These are phyloP conservation scores for Helminthosporium solani DNA, from an alignment of 2,329 filamentous ascomycete genomes.

Conservation along the genomic window DNA sequence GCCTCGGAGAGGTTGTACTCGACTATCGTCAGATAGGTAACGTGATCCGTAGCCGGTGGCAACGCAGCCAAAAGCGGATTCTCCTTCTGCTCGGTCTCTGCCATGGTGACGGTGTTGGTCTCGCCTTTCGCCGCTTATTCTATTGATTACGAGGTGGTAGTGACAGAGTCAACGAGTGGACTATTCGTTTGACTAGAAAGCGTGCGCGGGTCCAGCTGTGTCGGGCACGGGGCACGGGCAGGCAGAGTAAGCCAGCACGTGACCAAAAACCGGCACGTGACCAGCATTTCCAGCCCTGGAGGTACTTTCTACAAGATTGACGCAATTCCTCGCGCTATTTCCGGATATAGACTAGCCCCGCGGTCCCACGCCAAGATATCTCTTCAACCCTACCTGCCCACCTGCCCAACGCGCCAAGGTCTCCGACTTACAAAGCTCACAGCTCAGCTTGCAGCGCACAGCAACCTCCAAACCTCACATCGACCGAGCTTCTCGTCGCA, in stretches of 20 bases:
- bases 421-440: no score
- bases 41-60: slow-evolving; percentile 64
- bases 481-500: neutral
- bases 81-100: slow-evolving; percentile 27
- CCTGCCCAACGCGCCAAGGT: no score
- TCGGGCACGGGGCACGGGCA: no score
- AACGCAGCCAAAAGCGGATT: slow-evolving; percentile 59
- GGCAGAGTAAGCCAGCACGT: no score
- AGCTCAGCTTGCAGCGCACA: slow-evolving; percentile 1
- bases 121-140: neutral
- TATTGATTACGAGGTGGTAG: neutral
- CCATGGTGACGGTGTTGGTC: slow-evolving; percentile 29
- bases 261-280: no score
- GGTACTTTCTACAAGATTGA: slow-evolving; percentile 7
- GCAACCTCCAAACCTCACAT: neutral
- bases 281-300: no score
- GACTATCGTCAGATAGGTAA: slow-evolving; percentile 77
- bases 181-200: slow-evolving; percentile 3
- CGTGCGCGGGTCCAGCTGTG: slow-evolving; percentile 6
- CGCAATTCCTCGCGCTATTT: slow-evolving; percentile 13
- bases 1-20: slow-evolving; percentile 70
- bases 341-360: slow-evolving; percentile 7
- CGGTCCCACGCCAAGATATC: slow-evolving; percentile 19
- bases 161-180: no score
- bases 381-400: no score